These are phyloP conservation scores for Grammothele lineata DNA, from an alignment of 768 basidiomycete genomes.

Conservation along the genomic window DNA sequence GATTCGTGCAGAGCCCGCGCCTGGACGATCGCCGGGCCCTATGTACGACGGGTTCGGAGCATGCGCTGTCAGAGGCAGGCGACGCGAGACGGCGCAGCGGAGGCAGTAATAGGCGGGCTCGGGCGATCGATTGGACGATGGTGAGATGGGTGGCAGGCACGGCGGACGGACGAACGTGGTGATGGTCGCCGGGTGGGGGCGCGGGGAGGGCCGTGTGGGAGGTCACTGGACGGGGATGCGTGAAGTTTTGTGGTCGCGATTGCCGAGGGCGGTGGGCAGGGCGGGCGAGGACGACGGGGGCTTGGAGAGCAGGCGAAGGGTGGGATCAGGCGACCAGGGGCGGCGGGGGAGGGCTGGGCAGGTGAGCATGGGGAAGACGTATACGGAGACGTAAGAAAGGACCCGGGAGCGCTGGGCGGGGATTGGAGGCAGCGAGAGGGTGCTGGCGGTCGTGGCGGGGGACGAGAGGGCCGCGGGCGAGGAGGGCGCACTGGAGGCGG, in stretches of 20 bases:
- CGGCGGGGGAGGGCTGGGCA: neutral
- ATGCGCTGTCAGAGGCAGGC: too few relatives aligned
- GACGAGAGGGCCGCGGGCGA: neutral
- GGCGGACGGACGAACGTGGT: slow-evolving; percentile 3
- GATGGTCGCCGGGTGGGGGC: slow-evolving; percentile 1
- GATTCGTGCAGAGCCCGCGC: too few relatives aligned
- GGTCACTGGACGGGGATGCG: neutral
- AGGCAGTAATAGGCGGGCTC: too few relatives aligned
- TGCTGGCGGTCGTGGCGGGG: neutral
- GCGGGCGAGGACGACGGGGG: neutral
- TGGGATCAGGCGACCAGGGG: neutral
- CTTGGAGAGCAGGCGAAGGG: neutral
- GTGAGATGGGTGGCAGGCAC: neutral
- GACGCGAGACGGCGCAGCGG: too few relatives aligned
- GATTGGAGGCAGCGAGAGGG: too few relatives aligned
- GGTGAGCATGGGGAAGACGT: neutral
- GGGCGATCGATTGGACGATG: slow-evolving; percentile 4
- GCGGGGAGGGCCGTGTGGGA: neutral
- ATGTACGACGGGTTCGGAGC: too few relatives aligned
- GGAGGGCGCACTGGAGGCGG: neutral
- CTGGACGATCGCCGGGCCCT: too few relatives aligned
- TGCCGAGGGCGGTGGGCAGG: slow-evolving; percentile 1
- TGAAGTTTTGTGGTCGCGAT: slow-evolving; percentile 4
- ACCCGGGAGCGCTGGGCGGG: neutral
- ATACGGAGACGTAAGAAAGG: neutral